Evolutionary conservation across 1,284 basidiomycete genomes (phyloP).

Genomic region (Leccinum pallidistipes): DNA sequence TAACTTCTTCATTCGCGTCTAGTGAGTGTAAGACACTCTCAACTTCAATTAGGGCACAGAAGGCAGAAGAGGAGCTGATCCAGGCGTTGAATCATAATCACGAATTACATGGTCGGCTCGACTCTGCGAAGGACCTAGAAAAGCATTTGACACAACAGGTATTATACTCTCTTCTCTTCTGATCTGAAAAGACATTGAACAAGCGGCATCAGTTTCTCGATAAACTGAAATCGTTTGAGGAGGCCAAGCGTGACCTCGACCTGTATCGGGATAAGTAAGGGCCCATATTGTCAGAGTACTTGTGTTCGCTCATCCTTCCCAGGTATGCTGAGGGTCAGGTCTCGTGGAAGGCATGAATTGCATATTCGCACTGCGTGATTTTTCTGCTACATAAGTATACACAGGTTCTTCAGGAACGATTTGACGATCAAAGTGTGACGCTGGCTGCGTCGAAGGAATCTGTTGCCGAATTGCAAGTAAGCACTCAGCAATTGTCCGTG

Average conservation of each 20-base stretch:
- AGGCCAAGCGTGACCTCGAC: slow-evolving; percentile 22
- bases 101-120: slow-evolving; percentile 33
- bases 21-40: slow-evolving; percentile 8
- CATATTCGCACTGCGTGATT: not conserved
- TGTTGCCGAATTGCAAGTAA: slow-evolving; percentile 54
- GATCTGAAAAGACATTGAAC: slow-evolving; percentile 17
- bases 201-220: slow-evolving; percentile 25
- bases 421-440: slow-evolving; percentile 54
- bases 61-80: slow-evolving; percentile 21
- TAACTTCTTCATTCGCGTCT: slow-evolving; percentile 12
- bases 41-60: slow-evolving; percentile 23
- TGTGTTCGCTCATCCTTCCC: slow-evolving; percentile 1
- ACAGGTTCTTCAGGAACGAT: slow-evolving; percentile 58
- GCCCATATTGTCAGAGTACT: not conserved
- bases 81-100: slow-evolving; percentile 22
- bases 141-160: slow-evolving; percentile 24
- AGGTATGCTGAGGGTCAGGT: slow-evolving; percentile 34
- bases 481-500: not conserved
- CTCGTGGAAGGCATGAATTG: slow-evolving; percentile 30
- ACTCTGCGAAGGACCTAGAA: slow-evolving; percentile 28
- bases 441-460: slow-evolving; percentile 53
- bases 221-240: slow-evolving; percentile 25
- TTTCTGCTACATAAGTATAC: not conserved
- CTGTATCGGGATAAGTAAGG: slow-evolving; percentile 29
- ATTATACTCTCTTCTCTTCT: slow-evolving; percentile 9